phyloP scores from a whole-genome alignment of 495 filamentous ascomycete species.

The Xylaria intraflava region DNA sequence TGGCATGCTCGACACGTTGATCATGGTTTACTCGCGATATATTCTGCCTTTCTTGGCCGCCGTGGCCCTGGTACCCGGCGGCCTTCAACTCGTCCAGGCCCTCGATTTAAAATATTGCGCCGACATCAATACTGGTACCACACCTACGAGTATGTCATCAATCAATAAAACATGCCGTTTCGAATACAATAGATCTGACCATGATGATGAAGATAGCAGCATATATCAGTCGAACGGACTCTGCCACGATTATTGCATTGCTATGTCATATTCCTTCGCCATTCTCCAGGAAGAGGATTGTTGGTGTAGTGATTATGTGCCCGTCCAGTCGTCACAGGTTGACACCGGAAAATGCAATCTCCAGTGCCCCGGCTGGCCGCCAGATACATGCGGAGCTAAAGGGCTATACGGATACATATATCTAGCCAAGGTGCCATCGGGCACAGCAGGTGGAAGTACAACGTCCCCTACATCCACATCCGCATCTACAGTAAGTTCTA shows the following conservation, averaged over 20 bases:
- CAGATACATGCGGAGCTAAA: slow-evolving; percentile 36
- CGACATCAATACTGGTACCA: slow-evolving; percentile 34
- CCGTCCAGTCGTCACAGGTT: slow-evolving; percentile 26
- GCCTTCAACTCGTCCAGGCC: slow-evolving; percentile 13
- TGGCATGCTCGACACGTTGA: slow-evolving; percentile 6
- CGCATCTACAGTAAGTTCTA: slow-evolving; percentile 21
- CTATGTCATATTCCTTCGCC: slow-evolving; percentile 30
- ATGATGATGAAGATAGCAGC: slow-evolving; percentile 25
- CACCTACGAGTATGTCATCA: slow-evolving; percentile 25
- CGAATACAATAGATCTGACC: not conserved
- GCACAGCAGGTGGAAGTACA: slow-evolving; percentile 20
- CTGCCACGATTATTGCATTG: slow-evolving; percentile 33
- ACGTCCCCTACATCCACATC: slow-evolving; percentile 12
- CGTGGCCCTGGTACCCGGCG: slow-evolving; percentile 10
- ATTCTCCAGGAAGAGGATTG: slow-evolving; percentile 33
- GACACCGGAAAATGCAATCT: slow-evolving; percentile 25
- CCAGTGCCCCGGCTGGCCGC: slow-evolving; percentile 36
- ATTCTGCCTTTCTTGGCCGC: slow-evolving; percentile 1
- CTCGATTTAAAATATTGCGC: slow-evolving; percentile 36
- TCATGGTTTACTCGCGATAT: slow-evolving; percentile 16
- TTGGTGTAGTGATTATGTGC: slow-evolving; percentile 40
- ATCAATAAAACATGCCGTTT: not conserved
- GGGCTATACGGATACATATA: slow-evolving; percentile 37
- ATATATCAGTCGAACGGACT: slow-evolving; percentile 42
- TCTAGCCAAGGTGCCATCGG: slow-evolving; percentile 20